A percentile compares a stretch with the other conserved stretches of the same genome.
Conservation (phyloP, 2,329 filamentous ascomycete species). For the Cercospora beticola region DNA sequence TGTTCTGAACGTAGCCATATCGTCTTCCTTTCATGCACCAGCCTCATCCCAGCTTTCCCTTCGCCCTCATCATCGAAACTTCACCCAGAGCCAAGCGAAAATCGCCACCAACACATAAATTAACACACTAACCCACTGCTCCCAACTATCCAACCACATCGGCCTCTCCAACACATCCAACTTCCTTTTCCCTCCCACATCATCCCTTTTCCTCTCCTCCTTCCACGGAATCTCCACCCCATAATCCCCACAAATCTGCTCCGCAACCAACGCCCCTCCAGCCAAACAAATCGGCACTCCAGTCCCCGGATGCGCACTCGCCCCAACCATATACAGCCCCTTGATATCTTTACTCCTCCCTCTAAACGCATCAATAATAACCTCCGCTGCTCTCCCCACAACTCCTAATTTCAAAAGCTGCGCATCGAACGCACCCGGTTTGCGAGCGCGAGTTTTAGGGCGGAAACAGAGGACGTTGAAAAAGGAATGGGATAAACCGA, state of each 20-base stretch:
- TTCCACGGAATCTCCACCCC: conserved; percentile 45
- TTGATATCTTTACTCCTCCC: conserved; percentile 42
- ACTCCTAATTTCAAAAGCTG: conserved; percentile 30
- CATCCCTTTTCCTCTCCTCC: conserved; percentile 13
- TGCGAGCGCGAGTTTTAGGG: conserved; percentile 60
- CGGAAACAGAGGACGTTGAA: conserved; percentile 70
- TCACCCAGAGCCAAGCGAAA: not conserved
- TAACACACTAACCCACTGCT: conserved; percentile 26
- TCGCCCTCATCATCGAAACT: not conserved
- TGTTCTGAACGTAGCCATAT: no score
- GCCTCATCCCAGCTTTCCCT: no score
- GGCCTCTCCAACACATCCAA: conserved; percentile 35
- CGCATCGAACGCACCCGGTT: conserved; percentile 41
- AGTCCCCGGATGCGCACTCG: conserved; percentile 72
- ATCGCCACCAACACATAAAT: conserved; percentile 14
- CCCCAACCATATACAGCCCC: conserved; percentile 69
- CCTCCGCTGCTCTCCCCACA: conserved; percentile 28
- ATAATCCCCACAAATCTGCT: conserved; percentile 51
- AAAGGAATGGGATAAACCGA: conserved; percentile 70
- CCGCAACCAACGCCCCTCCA: conserved; percentile 62
- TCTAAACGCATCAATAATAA: conserved; percentile 30
- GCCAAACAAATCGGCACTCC: conserved; percentile 73
- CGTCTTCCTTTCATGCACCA: not conserved
- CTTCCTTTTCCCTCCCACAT: conserved; percentile 19
- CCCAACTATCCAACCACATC: conserved; percentile 31